A percentile compares a stretch with the other conserved stretches of the same genome.
phyloP scores from a whole-genome alignment of 225 moss, liverwort and hornwort genomes.

The Antitrichia curtipendula region DNA sequence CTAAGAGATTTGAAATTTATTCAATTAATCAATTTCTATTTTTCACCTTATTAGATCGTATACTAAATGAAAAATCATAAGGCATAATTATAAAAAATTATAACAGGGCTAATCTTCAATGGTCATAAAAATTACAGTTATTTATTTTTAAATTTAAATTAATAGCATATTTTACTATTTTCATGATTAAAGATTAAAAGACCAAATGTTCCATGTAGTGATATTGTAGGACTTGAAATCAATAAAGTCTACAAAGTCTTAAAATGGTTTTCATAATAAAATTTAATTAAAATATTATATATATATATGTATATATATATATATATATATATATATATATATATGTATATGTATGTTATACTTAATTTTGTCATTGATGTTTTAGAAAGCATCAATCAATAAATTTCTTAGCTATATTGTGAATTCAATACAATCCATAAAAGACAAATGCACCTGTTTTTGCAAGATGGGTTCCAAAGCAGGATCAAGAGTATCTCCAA shows the following conservation, averaged over 20 bases:
- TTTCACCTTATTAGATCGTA: not conserved
- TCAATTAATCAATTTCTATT: not conserved
- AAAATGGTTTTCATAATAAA: too few species aligned
- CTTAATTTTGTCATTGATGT: too few species aligned
- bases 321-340: too few species aligned
- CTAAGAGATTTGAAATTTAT: not conserved
- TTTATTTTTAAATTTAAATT: not conserved
- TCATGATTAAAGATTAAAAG: not conserved
- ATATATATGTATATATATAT: too few species aligned
- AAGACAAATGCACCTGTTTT: conserved; percentile 33
- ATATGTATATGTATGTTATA: too few species aligned
- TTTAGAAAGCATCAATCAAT: not conserved
- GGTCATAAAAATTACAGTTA: too few species aligned
- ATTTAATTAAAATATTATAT: not conserved
- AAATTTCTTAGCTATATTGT: not conserved
- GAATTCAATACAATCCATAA: not conserved
- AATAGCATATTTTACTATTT: not conserved
- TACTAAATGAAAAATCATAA: not conserved
- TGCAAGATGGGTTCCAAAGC: conserved; percentile 82
- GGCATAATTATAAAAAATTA: too few species aligned
- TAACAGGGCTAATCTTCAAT: not conserved
- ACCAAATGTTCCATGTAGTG: too few species aligned
- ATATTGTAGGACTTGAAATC: not conserved
- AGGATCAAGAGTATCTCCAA: conserved; percentile 81
- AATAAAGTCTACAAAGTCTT: not conserved